Evolutionary conservation across 164 flowering plant species (phyloP).

Genomic region (Platanus orientalis): DNA sequence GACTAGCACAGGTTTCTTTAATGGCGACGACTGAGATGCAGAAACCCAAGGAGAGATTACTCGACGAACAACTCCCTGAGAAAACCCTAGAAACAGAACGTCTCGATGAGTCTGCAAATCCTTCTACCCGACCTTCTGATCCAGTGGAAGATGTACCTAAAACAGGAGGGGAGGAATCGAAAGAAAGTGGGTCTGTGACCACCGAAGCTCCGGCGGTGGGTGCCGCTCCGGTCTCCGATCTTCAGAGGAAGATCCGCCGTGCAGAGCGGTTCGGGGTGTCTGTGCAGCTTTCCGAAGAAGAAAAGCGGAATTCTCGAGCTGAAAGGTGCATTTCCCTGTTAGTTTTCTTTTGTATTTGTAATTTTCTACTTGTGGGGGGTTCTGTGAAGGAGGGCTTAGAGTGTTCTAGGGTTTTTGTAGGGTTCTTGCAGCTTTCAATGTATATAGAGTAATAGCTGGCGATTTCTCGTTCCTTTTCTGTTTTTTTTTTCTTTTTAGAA

Average conservation of each 20-base stretch:
- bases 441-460: no score
- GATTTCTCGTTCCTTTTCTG: no score
- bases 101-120: not conserved
- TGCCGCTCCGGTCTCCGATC: slow-evolving; percentile 14
- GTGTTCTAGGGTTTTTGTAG: not conserved
- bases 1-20: not conserved
- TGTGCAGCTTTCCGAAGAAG: slow-evolving; percentile 37
- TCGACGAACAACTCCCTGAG: not conserved
- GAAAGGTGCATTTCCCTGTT: slow-evolving; percentile 26
- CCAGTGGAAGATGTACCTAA: not conserved
- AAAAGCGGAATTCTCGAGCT: slow-evolving; percentile 40
- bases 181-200: not conserved
- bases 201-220: not conserved
- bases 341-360: not conserved
- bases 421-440: not conserved
- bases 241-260: slow-evolving; percentile 35
- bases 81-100: slow-evolving; percentile 2
- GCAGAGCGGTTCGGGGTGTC: slow-evolving; percentile 48
- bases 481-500: no score
- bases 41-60: slow-evolving; percentile 6
- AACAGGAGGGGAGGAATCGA: not conserved
- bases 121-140: not conserved
- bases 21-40: slow-evolving; percentile 19
- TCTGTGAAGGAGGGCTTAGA: not conserved
- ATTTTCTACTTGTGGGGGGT: not conserved